Base-by-base conservation (phyloP, 768 basidiomycete genomes). In the Aureoboletus auriporus region DNA sequence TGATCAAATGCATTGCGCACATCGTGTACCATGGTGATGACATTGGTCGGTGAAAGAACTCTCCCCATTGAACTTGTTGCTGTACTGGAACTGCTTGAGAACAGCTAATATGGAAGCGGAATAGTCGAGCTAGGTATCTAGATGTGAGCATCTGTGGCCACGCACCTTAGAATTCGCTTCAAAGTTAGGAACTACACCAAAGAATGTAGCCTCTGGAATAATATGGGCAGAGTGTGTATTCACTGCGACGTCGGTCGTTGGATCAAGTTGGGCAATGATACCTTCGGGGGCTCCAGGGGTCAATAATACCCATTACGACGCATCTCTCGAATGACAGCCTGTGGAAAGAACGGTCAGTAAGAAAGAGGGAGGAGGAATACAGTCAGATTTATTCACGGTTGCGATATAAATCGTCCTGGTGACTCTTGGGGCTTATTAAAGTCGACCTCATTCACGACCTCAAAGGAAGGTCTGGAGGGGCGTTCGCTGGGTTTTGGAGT, bases 291-390 rank as follows among this genome's bases (percentile, higher is more conserved):
- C 39, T 8, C 14, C 11, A 13, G 3, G n/a, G 0, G 20, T 71
- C 69, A 40, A 61, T 54, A 16, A 31, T 17, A 41, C 62, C 64
- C 11, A 65, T 63, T 7, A 71, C 49, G 9, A 69, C 53, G 47
- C 71, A 74, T 39, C 57, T 74, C 71, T 28, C 71, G 67, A 37
- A 65, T 45, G 16, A 71, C 56, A 40, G 72, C 69, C 71, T 70
- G 14, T 46, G 28, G 11, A 43, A 53, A 23, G 37, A 23, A 4
- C 2, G 13, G 34, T 14, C 31, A 33, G 14, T 39, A 28, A 47
- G 39, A 44, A 38, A 11, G 26, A 20, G 26, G 33, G 4, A 13
- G 1, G 11, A 33, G 33, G 8, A n/a, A 33, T 14, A 33, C 11
- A 13, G 14, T 33, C 3, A 14, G 10, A 6, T 4, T 30, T 17